Evolutionary conservation across 352 stramenopile species (phyloP).

Genomic region (Phytophthora sojae): DNA sequence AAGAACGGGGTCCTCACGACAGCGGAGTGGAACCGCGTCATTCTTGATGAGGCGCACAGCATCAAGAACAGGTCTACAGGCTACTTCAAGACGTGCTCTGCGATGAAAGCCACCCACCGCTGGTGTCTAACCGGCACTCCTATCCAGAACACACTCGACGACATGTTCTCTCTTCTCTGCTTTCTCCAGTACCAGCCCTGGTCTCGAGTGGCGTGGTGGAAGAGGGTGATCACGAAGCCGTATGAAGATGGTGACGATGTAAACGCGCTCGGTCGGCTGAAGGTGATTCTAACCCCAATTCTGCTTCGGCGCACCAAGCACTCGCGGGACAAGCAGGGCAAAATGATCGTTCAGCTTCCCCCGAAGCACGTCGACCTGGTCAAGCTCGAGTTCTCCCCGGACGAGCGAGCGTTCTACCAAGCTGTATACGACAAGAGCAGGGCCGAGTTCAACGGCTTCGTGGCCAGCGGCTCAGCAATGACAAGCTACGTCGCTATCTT

Average conservation of each 20-base stretch:
- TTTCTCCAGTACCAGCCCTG: constrained; percentile 91
- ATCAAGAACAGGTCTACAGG: constrained; percentile 90
- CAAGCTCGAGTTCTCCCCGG: constrained; percentile 69
- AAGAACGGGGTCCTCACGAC: constrained; percentile 51
- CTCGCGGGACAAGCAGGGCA: constrained; percentile 67
- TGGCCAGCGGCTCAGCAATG: constrained; percentile 73
- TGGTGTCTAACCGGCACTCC: constrained; percentile 94
- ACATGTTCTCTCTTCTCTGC: constrained; percentile 86
- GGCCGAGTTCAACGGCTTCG: constrained; percentile 91
- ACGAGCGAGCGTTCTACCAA: constrained; percentile 89
- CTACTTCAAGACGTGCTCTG: constrained; percentile 73
- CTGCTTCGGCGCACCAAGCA: constrained; percentile 90
- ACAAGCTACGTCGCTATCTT: constrained; percentile 92
- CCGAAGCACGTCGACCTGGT: constrained; percentile 76
- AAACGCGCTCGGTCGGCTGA: constrained; percentile 64
- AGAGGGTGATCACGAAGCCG: constrained; percentile 78
- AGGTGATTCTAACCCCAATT: constrained; percentile 74
- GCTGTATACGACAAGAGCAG: constrained; percentile 85
- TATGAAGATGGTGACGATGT: constrained; percentile 78
- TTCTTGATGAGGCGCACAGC: constrained; percentile 92
- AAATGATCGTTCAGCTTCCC: constrained; percentile 76
- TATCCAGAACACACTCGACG: constrained; percentile 90
- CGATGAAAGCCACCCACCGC: constrained; percentile 64
- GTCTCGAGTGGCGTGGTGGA: constrained; percentile 85
- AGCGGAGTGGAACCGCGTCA: constrained; percentile 83